A percentile compares a stretch with the other conserved stretches of the same genome.
Evolutionary conservation across 1,284 basidiomycete species (phyloP).

Genomic region (Marasmius sp.): DNA sequence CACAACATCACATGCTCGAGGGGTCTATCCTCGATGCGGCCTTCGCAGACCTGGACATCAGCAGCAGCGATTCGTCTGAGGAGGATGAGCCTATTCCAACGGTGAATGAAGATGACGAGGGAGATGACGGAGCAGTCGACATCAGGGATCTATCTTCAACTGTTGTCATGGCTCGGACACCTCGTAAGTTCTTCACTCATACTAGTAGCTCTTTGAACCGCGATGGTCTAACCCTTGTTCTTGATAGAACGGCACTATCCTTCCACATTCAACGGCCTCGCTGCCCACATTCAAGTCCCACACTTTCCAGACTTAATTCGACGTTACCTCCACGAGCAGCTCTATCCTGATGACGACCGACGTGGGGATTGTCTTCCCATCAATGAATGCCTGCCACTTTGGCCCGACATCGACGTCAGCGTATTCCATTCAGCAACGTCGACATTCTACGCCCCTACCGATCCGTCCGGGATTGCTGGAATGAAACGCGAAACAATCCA

Average conservation of each 20-base stretch:
- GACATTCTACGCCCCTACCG: conserved; percentile 28
- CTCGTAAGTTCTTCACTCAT: not conserved
- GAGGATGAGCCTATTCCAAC: no score
- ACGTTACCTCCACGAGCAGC: not conserved
- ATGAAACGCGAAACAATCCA: conserved; percentile 22
- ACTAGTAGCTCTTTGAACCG: not conserved
- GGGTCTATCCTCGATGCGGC: conserved; percentile 10
- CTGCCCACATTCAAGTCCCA: not conserved
- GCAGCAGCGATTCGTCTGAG: no score
- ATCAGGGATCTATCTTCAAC: not conserved
- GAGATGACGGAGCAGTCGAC: not conserved
- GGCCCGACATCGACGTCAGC: conserved; percentile 2
- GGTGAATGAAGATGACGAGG: conserved; percentile 2
- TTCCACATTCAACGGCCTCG: no score
- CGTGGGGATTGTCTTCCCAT: not conserved
- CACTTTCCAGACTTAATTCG: not conserved
- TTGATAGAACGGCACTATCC: not conserved
- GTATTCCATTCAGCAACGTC: conserved; percentile 22
- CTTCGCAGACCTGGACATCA: no score
- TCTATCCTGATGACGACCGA: not conserved
- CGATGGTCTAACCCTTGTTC: not conserved
- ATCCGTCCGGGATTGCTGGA: conserved; percentile 20
- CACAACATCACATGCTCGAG: not conserved
- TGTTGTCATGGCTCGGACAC: not conserved
- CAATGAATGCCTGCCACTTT: not conserved